These are phyloP conservation scores for Penicillium sp. DNA, from an alignment of 2,329 filamentous ascomycete species.

Conservation along the genomic window DNA sequence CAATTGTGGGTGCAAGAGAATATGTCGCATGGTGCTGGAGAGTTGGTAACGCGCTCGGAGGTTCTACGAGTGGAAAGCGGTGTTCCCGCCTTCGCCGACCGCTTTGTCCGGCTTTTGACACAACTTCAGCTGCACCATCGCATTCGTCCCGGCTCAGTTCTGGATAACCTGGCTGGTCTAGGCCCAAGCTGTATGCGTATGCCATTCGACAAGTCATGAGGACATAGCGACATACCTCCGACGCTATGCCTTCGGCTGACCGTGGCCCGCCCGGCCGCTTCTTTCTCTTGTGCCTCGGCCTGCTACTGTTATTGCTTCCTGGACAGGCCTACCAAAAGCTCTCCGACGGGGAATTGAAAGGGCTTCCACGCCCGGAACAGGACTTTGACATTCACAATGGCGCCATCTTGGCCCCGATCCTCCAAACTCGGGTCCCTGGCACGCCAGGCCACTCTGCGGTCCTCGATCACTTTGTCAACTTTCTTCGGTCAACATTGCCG, in stretches of 20 bases:
- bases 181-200: not conserved
- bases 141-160: not conserved
- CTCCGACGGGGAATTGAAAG: slow-evolving; percentile 69
- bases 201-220: slow-evolving; percentile 13
- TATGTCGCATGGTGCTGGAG: slow-evolving; percentile 26
- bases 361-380: slow-evolving; percentile 66
- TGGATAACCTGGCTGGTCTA: slow-evolving; percentile 11
- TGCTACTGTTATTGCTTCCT: slow-evolving; percentile 25
- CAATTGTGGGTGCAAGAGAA: slow-evolving; percentile 33
- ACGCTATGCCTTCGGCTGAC: slow-evolving; percentile 28
- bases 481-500: slow-evolving; percentile 72
- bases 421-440: slow-evolving; percentile 83
- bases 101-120: slow-evolving; percentile 7
- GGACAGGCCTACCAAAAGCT: slow-evolving; percentile 57
- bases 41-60: slow-evolving; percentile 6
- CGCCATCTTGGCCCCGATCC: slow-evolving; percentile 76
- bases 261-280: slow-evolving; percentile 29
- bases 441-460: slow-evolving; percentile 70
- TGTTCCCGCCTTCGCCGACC: slow-evolving; percentile 4
- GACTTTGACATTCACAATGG: slow-evolving; percentile 79
- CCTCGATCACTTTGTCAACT: slow-evolving; percentile 77
- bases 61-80: slow-evolving; percentile 8
- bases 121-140: not conserved
- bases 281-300: slow-evolving; percentile 26
- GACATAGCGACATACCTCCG: slow-evolving; percentile 3